A percentile compares a stretch with the other conserved stretches of the same genome.
These are phyloP conservation scores for Chaetoceros tenuissimus DNA, from an alignment of 108 stramenopile genomes.

Conservation along the genomic window DNA sequence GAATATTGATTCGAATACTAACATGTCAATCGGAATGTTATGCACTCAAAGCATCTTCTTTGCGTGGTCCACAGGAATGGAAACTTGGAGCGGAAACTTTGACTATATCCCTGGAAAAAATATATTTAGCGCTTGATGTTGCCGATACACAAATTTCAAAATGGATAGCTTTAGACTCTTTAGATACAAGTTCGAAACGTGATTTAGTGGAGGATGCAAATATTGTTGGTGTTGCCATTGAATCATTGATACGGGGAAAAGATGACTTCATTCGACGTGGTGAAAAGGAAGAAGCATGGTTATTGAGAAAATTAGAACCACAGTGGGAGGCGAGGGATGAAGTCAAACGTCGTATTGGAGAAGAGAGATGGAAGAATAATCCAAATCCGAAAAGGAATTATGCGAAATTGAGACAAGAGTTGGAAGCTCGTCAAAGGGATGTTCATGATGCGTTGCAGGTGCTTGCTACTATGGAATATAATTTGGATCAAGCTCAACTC, in stretches of 20 bases:
- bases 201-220: conserved; percentile 20
- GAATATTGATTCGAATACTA: conserved; percentile 18
- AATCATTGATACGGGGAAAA: conserved; percentile 6
- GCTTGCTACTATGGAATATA: conserved; percentile 10
- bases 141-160: conserved; percentile 17
- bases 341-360: conserved; percentile 20
- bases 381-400: conserved; percentile 22
- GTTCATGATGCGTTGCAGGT: conserved; percentile 16
- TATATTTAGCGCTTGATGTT: conserved; percentile 15
- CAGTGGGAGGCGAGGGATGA: conserved; percentile 40
- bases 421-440: conserved; percentile 18
- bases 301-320: conserved; percentile 19
- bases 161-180: neutral
- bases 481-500: neutral
- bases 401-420: conserved; percentile 15
- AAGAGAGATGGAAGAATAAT: conserved; percentile 41
- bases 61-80: conserved; percentile 5
- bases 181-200: neutral
- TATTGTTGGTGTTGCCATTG: conserved; percentile 25
- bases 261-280: conserved; percentile 6
- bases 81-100: conserved; percentile 6
- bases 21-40: conserved; percentile 11
- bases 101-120: conserved; percentile 6
- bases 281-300: conserved; percentile 1
- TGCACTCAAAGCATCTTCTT: conserved; percentile 5